Evolutionary conservation across 305 asterid genomes (phyloP).

Genomic region (Fraxinus paxiana): DNA sequence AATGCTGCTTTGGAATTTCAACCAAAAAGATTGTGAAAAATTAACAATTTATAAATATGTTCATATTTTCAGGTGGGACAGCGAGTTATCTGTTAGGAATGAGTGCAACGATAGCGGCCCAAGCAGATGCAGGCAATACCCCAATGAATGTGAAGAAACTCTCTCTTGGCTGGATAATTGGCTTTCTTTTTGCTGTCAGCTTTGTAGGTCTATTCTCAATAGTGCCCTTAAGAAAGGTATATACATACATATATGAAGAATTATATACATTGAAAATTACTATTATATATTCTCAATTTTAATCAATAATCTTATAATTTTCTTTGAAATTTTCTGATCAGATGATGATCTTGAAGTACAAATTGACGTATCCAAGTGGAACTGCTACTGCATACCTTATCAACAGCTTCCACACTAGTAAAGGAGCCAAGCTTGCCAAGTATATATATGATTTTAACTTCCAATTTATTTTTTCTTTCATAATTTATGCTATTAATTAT

Average conservation of each 20-base stretch:
- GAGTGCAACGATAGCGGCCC: slow-evolving; percentile 45
- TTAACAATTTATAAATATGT: not conserved
- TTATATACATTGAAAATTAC: not conserved
- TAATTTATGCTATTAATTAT: not conserved
- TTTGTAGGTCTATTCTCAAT: slow-evolving; percentile 67
- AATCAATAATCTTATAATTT: not conserved
- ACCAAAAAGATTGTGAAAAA: not conserved
- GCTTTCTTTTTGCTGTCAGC: slow-evolving; percentile 50
- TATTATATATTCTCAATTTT: not conserved
- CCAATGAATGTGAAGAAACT: slow-evolving; percentile 46
- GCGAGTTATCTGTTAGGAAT: slow-evolving; percentile 58
- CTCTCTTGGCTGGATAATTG: slow-evolving; percentile 53
- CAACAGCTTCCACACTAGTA: slow-evolving; percentile 74
- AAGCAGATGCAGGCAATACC: slow-evolving; percentile 38
- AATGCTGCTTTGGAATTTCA: not conserved
- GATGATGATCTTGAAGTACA: slow-evolving; percentile 67
- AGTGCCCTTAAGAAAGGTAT: slow-evolving; percentile 55
- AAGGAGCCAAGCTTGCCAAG: slow-evolving; percentile 62
- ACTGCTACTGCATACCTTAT: slow-evolving; percentile 71
- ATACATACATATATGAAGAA: not conserved
- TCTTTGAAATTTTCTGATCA: slow-evolving; percentile 12
- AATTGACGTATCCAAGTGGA: slow-evolving; percentile 73
- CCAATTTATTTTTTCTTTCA: not conserved
- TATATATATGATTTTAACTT: slow-evolving; percentile 12
- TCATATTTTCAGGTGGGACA: slow-evolving; percentile 45